A percentile compares a stretch with the other conserved stretches of the same genome.
Conservation (phyloP, 352 stramenopile species). For the Pythium periplocum region DNA sequence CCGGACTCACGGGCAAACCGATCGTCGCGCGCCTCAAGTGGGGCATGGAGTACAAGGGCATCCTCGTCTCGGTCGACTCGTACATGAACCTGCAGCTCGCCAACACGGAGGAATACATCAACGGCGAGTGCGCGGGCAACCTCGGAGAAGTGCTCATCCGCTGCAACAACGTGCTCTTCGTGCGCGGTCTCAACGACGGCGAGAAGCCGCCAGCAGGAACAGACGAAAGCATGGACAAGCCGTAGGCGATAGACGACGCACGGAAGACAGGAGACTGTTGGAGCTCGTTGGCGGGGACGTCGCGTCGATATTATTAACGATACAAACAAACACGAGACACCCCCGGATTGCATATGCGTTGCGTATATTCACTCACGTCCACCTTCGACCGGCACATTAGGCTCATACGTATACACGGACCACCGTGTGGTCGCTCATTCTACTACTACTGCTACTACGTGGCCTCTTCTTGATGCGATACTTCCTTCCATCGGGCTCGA, state of each 20-base stretch:
- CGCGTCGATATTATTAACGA: no score
- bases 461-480: no score
- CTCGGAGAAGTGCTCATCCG: conserved; percentile 98
- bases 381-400: no score
- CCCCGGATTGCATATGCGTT: no score
- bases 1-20: conserved; percentile 91
- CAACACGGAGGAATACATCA: conserved; percentile 97
- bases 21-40: conserved; percentile 98
- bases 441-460: no score
- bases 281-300: no score
- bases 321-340: no score
- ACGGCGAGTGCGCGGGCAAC: conserved; percentile 95
- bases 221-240: conserved; percentile 37
- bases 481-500: no score
- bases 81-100: conserved; percentile 99
- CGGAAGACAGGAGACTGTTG: no score
- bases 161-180: conserved; percentile 99
- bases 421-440: no score
- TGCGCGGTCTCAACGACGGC: conserved; percentile 82
- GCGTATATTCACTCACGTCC: no score
- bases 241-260: conserved; percentile 2
- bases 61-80: conserved; percentile 93
- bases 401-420: no score
- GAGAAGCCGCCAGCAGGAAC: conserved; percentile 47
- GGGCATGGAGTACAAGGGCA: conserved; percentile 99